Base-by-base conservation (phyloP, 257 asterid species). In the Nicotiana obtusifolia region DNA sequence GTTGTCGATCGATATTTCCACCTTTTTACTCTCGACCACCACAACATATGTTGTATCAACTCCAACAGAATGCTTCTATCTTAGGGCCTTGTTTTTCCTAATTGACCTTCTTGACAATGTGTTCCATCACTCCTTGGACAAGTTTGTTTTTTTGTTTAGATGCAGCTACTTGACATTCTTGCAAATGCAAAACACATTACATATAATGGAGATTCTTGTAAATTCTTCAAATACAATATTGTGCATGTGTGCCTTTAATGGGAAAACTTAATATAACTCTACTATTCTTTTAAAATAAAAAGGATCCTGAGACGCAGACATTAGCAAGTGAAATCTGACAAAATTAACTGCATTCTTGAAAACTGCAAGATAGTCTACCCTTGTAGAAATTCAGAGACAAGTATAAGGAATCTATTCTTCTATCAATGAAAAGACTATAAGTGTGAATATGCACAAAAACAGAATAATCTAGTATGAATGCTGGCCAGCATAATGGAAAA, bases 351-450 rank as follows among this genome's bases (percentile, higher is more conserved):
- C 61, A 73, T 73, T 73, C 61, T 47, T 24, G 79, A 73, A 73
- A 47, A 73, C 79, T 44, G 15, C 61, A 73, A 73, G 16, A 73
- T 15, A 49, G 30, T 24, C 41, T 47, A 73, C 79, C 78, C 5
- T 47, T 24, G 14, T 47, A 47, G 49, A 22, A 73, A 24, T 47
- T 73, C 61, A 22, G 49, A 71, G 78, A 73, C 37, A 7, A 22
- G 60, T 47, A 71, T 15, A 69, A 41, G 78, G 35, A 68, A 71
- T n/a, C 59, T 44, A 71, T 71, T 71, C 57, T 71, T 71, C 59
- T 44, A 71, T 71, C 35, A 53, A 41, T 14, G 6, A 22, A 44
- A 71, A 20, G 5, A 3, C 33, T 37, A 69, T 11, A 22, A 73
- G 78, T 41, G 78, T 16, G 8, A 73, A 47, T 73, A 47, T 47